Conservation (phyloP, 345 rosid species). For the Raphanus raphanistrum region DNA sequence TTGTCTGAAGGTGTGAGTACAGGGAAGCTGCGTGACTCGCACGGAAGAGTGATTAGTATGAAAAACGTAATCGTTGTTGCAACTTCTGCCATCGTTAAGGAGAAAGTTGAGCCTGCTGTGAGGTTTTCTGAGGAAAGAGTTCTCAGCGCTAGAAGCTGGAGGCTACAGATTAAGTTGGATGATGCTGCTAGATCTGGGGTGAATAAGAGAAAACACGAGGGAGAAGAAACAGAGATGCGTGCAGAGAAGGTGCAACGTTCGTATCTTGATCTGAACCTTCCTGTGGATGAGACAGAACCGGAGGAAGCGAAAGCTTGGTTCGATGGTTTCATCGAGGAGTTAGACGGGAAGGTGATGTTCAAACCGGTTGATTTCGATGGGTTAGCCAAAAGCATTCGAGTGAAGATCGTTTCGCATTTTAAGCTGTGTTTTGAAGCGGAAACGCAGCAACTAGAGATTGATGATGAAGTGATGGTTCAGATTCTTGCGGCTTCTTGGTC, state of each 20-base stretch:
- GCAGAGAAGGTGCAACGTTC: constrained; percentile 40
- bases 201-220: constrained; percentile 31
- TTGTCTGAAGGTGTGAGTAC: constrained; percentile 56
- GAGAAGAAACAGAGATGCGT: constrained; percentile 35
- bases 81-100: constrained; percentile 24
- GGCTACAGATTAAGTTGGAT: constrained; percentile 44
- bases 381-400: constrained; percentile 46
- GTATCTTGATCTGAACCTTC: constrained; percentile 64
- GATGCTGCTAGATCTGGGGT: constrained; percentile 5
- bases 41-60: constrained; percentile 51
- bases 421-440: constrained; percentile 45
- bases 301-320: constrained; percentile 53
- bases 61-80: constrained; percentile 47
- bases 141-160: constrained; percentile 53
- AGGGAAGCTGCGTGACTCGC: constrained; percentile 58
- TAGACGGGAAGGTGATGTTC: constrained; percentile 54
- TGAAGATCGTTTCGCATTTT: constrained; percentile 37
- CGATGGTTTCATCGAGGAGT: constrained; percentile 47
- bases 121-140: constrained; percentile 53
- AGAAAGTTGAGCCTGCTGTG: constrained; percentile 15
- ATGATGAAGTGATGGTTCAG: constrained; percentile 50
- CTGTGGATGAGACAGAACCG: constrained; percentile 49
- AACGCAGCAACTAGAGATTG: constrained; percentile 45
- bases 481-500: constrained; percentile 57
- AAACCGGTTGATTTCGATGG: constrained; percentile 58